phyloP scores from a whole-genome alignment of 441 rosid genomes.

The Metrosideros polymorpha region DNA sequence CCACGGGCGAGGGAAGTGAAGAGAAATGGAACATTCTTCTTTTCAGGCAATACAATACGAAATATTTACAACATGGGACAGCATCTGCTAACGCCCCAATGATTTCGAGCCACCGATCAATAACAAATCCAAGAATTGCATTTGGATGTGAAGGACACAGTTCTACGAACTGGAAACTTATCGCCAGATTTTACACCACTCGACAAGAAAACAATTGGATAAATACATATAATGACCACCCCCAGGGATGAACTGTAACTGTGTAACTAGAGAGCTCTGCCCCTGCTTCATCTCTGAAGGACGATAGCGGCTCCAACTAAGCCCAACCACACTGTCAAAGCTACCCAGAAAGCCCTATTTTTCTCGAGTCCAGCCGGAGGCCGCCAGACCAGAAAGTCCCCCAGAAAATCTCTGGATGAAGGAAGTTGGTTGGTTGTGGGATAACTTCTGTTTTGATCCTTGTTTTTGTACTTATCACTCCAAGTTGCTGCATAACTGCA shows the following conservation, averaged over 20 bases:
- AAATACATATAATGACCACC: neutral
- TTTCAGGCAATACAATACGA: neutral
- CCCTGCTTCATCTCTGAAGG: slow-evolving; percentile 44
- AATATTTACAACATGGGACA: neutral
- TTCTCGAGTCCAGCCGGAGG: slow-evolving; percentile 65
- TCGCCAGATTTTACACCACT: neutral
- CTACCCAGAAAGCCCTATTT: slow-evolving; percentile 63
- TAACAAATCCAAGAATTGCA: neutral
- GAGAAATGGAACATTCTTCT: neutral
- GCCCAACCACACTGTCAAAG: slow-evolving; percentile 70
- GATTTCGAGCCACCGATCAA: neutral
- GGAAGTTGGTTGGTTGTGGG: slow-evolving; percentile 65
- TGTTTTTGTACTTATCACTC: slow-evolving; percentile 70
- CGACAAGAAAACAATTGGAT: neutral
- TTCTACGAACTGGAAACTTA: neutral
- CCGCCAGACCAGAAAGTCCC: slow-evolving; percentile 74
- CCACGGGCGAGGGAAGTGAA: neutral
- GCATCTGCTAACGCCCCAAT: neutral
- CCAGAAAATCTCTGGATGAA: slow-evolving; percentile 58
- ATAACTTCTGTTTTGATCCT: slow-evolving; percentile 30
- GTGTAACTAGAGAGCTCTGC: neutral
- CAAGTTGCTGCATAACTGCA: slow-evolving; percentile 84
- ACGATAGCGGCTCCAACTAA: slow-evolving; percentile 85
- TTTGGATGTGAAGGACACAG: neutral
- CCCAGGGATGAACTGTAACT: neutral